Base-by-base conservation (phyloP, 2,329 filamentous ascomycete species). In the Pleomassaria siparia region DNA sequence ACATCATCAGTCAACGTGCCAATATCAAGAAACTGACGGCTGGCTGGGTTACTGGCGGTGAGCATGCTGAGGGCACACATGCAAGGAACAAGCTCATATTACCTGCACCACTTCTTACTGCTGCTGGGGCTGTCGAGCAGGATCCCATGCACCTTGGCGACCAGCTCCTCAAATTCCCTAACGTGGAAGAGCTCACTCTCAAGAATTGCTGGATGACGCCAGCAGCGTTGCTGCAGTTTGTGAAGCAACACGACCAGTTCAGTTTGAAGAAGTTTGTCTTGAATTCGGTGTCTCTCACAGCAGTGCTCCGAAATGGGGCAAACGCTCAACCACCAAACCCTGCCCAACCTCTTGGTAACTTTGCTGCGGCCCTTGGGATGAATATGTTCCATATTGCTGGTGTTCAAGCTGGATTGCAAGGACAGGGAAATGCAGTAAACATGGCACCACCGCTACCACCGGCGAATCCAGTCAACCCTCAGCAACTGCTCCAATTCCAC, bases 171-270 rank as follows among this genome's bases (percentile, higher is more conserved):
- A 63, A 66, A 1, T 75, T 89, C 36, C 80, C 80, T 2, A 66
- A 80, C 56, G 65, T 88, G 20, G 73, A 81, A 50, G 73, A 82
- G 41, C 66, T 89, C 2, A 84, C 79, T 0, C 71, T 89, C 8
- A 81, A 81, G 55, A 89, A 89, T 57, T 88, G 85, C 68, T 89
- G 85, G 84, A 72, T 83, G 11, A 79, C 79, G 2, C 85, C 86
- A 0, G 72, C 78, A 32, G 74, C 83, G 1, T 73, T 88, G 25
- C 60, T 77, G 25, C 71, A 75, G 10, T 74, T 84, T 43, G 69
- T 84, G 48, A 69, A 71, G 2, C 63, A 67, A 4, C 79, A 84
- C 64, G 73, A 76, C 16, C 60, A 70, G 4, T 62, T 68, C 7
- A 73, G 66, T 2, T 66, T 88, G 11, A 73, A 79, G 51, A 77